phyloP scores from a whole-genome alignment of 345 rosid species.

The Sisymbrium altissimum region DNA sequence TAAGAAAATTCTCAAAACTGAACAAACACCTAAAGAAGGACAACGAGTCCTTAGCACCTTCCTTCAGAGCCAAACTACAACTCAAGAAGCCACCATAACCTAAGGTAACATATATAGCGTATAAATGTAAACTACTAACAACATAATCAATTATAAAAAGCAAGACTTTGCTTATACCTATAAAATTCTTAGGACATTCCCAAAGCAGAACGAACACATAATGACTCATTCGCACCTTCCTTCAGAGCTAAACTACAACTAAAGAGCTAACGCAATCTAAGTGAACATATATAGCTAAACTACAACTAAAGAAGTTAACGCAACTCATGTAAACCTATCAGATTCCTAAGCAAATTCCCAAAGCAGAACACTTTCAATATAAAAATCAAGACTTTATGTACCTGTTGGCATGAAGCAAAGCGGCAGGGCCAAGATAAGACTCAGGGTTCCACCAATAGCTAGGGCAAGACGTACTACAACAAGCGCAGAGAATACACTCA shows the following conservation, averaged over 20 bases:
- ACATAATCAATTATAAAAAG: neutral
- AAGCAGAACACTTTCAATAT: neutral
- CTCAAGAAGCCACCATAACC: neutral
- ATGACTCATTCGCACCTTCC: no score
- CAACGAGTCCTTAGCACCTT: neutral
- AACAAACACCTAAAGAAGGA: neutral
- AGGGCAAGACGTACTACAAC: constrained; percentile 93
- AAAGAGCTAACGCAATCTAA: no score
- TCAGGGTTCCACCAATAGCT: constrained; percentile 99
- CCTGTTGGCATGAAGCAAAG: constrained; percentile 94
- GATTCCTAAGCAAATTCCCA: neutral
- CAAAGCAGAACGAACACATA: no score
- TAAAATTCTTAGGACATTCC: no score
- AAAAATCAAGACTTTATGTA: constrained; percentile 1
- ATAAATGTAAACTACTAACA: neutral
- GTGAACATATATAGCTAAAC: no score
- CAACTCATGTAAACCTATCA: neutral
- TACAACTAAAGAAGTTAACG: no score
- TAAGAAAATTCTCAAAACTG: neutral
- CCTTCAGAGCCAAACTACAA: neutral
- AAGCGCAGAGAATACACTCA: constrained; percentile 90
- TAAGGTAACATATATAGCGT: neutral
- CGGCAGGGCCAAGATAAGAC: constrained; percentile 89
- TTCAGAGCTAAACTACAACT: no score
- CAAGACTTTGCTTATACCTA: no score